Evolutionary conservation across 2,329 filamentous ascomycete species (phyloP).

Genomic region (Calonectria montana): DNA sequence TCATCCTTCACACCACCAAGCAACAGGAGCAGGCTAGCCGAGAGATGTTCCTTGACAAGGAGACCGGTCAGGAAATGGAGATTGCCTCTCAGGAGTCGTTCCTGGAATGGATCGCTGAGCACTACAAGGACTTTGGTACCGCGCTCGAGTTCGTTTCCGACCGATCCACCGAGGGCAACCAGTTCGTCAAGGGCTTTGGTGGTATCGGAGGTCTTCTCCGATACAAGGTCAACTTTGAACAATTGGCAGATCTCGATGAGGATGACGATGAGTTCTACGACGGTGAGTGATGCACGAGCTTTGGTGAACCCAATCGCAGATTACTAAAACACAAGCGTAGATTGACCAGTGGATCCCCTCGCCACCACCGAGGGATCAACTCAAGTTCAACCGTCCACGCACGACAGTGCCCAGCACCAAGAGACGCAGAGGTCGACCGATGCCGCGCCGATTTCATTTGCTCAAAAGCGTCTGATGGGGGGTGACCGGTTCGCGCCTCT

Average conservation of each 20-base stretch:
- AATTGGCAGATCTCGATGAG: conserved; percentile 92
- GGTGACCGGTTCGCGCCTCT: conserved; percentile 58
- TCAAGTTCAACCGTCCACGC: conserved; percentile 68
- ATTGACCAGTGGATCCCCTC: conserved; percentile 94
- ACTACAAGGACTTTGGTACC: conserved; percentile 98
- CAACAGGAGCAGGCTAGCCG: conserved; percentile 76
- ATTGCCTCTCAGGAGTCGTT: conserved; percentile 88
- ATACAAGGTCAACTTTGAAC: conserved; percentile 99
- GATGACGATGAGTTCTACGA: conserved; percentile 96
- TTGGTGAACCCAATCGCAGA: neutral
- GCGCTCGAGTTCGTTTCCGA: conserved; percentile 97
- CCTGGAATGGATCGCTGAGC: conserved; percentile 99
- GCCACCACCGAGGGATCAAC: conserved; percentile 85
- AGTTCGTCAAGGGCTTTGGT: conserved; percentile 99
- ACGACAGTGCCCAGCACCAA: conserved; percentile 54
- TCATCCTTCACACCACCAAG: conserved; percentile 90
- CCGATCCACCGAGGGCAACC: conserved; percentile 96
- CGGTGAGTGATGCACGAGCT: conserved; percentile 51
- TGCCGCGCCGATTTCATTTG: conserved; percentile 57
- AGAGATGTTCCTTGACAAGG: conserved; percentile 92
- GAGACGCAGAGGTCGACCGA: conserved; percentile 56
- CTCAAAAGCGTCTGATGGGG: conserved; percentile 61
- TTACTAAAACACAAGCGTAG: conserved; percentile 51
- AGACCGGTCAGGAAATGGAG: conserved; percentile 98
- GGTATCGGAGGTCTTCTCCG: conserved; percentile 96